Conservation (phyloP, 2,329 filamentous ascomycete species). For the Fusarium sp. region DNA sequence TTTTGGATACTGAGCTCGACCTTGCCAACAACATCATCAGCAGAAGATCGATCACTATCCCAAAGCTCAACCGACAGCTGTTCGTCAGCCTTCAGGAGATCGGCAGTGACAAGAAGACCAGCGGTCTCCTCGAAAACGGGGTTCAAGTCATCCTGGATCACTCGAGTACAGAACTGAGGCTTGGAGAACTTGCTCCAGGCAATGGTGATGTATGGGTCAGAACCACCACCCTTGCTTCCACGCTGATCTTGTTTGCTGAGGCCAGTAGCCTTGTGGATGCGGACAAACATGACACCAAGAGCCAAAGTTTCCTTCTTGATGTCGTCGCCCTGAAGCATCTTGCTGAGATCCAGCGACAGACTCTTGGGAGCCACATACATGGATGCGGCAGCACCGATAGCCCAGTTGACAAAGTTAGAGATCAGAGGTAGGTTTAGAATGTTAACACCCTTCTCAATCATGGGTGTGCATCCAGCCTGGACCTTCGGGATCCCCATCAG, state of each 20-base stretch:
- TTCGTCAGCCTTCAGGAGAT: constrained; percentile 93
- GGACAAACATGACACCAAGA: constrained; percentile 89
- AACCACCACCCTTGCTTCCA: constrained; percentile 86
- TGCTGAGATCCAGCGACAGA: constrained; percentile 90
- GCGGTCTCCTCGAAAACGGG: constrained; percentile 92
- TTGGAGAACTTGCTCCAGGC: constrained; percentile 97
- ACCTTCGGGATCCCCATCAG: constrained; percentile 95
- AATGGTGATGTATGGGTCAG: constrained; percentile 94
- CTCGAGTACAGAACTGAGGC: constrained; percentile 96
- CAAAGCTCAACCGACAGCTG: constrained; percentile 93
- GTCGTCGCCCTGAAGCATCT: constrained; percentile 90
- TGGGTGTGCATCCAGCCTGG: constrained; percentile 88
- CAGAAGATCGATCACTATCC: constrained; percentile 93
- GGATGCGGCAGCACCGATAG: constrained; percentile 85
- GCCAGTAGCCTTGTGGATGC: constrained; percentile 87
- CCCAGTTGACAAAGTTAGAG: constrained; percentile 96
- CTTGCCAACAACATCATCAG: constrained; percentile 95
- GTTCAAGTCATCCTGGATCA: constrained; percentile 94
- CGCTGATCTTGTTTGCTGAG: constrained; percentile 92
- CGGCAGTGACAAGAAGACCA: constrained; percentile 86
- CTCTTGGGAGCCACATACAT: constrained; percentile 97
- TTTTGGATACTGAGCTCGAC: constrained; percentile 94
- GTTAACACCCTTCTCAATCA: constrained; percentile 92
- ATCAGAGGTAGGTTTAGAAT: constrained; percentile 92
- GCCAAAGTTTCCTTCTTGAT: constrained; percentile 91